Conservation (phyloP, 225 moss, liverwort and hornwort genomes). For the Ulota crispa region DNA sequence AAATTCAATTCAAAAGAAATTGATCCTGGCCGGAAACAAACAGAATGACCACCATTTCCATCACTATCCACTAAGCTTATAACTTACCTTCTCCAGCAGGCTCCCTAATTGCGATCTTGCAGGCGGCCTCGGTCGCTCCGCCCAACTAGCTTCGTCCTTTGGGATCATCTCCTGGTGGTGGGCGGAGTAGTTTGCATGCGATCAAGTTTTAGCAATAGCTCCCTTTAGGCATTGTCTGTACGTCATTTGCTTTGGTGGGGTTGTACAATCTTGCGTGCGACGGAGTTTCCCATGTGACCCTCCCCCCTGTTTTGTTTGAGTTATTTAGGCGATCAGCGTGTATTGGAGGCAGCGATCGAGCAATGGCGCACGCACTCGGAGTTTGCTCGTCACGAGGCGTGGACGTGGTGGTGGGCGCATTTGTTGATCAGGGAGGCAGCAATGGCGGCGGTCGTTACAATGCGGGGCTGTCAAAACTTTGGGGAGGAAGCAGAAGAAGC, state of each 20-base stretch:
- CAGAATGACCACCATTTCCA: too few relatives aligned
- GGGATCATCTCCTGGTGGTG: not conserved
- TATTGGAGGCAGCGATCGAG: not conserved
- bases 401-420: conserved; percentile 1
- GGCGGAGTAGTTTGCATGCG: not conserved
- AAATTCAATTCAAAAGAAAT: too few relatives aligned
- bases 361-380: conserved; percentile 36
- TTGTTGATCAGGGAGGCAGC: conserved; percentile 10
- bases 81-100: too few relatives aligned
- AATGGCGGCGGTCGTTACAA: not conserved
- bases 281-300: conserved; percentile 15
- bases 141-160: too few relatives aligned
- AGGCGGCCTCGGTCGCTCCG: too few relatives aligned
- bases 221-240: not conserved
- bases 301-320: not conserved
- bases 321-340: not conserved
- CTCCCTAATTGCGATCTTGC: too few relatives aligned
- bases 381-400: conserved; percentile 3
- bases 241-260: not conserved
- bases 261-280: not conserved
- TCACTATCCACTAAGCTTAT: too few relatives aligned
- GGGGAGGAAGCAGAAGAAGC: not conserved
- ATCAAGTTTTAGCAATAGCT: not conserved
- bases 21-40: too few relatives aligned
- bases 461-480: conserved; percentile 8